A percentile compares a stretch with the other conserved stretches of the same genome.
These are phyloP conservation scores for Cnidoscolus chayamansa DNA, from an alignment of 441 rosid species.

Conservation along the genomic window DNA sequence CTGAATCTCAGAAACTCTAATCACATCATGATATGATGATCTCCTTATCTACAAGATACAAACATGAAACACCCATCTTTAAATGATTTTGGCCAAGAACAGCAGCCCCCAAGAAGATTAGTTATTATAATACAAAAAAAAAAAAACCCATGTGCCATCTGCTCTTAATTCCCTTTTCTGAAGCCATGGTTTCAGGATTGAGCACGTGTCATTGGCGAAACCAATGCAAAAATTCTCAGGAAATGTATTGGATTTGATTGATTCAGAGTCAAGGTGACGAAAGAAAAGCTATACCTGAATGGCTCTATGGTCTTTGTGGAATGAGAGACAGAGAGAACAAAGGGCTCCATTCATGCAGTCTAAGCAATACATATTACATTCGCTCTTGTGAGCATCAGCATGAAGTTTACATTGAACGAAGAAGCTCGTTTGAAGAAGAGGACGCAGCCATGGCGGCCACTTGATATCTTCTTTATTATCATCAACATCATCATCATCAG, in stretches of 20 bases:
- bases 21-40: conserved; percentile 93
- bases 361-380: conserved; percentile 89
- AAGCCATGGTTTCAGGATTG: conserved; percentile 16
- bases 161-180: conserved; percentile 6
- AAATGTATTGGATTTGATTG: too few species aligned
- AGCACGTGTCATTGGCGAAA: conserved; percentile 27
- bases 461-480: conserved; percentile 29
- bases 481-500: conserved; percentile 60
- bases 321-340: conserved; percentile 69
- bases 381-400: conserved; percentile 79
- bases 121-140: background rate
- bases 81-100: too few species aligned
- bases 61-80: too few species aligned
- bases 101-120: background rate
- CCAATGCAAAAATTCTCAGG: conserved; percentile 18
- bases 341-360: conserved; percentile 73
- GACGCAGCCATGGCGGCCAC: conserved; percentile 75
- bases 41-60: conserved; percentile 63
- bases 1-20: conserved; percentile 79
- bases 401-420: conserved; percentile 80
- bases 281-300: conserved; percentile 57
- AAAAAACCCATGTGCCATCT: background rate
- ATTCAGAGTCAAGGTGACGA: conserved; percentile 1
- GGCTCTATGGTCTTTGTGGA: conserved; percentile 67
- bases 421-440: conserved; percentile 60